A percentile compares a stretch with the other conserved stretches of the same genome.
These are phyloP conservation scores for Chaetoceros muelleri DNA, from an alignment of 108 stramenopile species.

Conservation along the genomic window DNA sequence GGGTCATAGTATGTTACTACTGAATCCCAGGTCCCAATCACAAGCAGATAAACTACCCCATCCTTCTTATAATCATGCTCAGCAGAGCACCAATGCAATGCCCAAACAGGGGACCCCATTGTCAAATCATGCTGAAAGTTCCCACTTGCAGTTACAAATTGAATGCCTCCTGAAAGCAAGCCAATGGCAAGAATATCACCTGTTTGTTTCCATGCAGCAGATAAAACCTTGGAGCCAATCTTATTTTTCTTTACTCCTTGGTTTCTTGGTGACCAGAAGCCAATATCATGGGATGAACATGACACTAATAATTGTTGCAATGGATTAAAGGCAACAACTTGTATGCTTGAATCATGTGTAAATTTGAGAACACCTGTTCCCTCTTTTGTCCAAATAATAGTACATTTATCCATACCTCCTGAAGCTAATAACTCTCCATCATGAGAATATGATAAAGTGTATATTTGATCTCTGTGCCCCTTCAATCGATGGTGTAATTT, in stretches of 20 bases:
- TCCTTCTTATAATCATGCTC: not conserved
- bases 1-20: not conserved
- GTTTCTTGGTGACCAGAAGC: not conserved
- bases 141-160: not conserved
- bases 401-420: not conserved
- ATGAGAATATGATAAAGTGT: not conserved
- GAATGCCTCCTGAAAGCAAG: not conserved
- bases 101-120: not conserved
- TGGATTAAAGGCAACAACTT: not conserved
- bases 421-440: not conserved
- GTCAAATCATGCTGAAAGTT: not conserved
- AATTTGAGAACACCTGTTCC: not conserved
- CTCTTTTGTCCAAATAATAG: not conserved
- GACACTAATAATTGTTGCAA: not conserved
- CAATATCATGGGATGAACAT: not conserved
- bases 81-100: not conserved
- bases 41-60: not conserved
- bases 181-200: not conserved
- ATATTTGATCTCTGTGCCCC: not conserved
- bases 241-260: not conserved
- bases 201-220: not conserved
- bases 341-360: not conserved
- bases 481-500: not conserved
- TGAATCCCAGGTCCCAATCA: not conserved
- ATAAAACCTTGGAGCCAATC: not conserved